phyloP scores from a whole-genome alignment of 2,329 filamentous ascomycete genomes.

The Didymella pomorum region DNA sequence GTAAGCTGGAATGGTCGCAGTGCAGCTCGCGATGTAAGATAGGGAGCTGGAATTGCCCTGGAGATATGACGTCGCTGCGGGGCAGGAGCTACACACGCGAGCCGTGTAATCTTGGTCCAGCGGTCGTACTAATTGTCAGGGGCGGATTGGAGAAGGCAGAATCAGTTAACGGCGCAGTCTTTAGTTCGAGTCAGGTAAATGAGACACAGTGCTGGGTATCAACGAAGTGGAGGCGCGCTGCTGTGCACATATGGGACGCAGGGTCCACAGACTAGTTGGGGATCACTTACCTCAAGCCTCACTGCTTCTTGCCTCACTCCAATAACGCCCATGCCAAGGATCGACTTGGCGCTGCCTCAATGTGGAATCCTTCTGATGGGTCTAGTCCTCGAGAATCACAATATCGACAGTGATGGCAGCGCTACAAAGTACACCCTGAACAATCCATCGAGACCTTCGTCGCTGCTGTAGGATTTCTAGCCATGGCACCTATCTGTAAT shows the following conservation, averaged over 20 bases:
- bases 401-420: no score
- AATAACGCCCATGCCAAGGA: neutral
- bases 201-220: neutral
- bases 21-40: conserved; percentile 13
- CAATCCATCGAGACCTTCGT: no score
- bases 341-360: no score
- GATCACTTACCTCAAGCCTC: neutral
- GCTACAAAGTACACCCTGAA: no score
- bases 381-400: no score
- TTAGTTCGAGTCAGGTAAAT: neutral
- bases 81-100: conserved; percentile 15
- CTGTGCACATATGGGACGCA: conserved; percentile 10
- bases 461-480: no score
- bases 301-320: neutral
- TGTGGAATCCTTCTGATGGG: no score
- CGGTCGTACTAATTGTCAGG: conserved; percentile 14
- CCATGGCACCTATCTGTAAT: no score
- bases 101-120: conserved; percentile 7
- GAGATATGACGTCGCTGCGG: conserved; percentile 20
- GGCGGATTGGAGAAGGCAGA: neutral
- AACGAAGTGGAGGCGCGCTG: conserved; percentile 10
- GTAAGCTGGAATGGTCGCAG: neutral
- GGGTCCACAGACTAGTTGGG: conserved; percentile 7
- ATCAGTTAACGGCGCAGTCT: neutral
- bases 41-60: conserved; percentile 7